phyloP scores from a whole-genome alignment of 225 moss, liverwort and hornwort species.

The Polytrichum commune region DNA sequence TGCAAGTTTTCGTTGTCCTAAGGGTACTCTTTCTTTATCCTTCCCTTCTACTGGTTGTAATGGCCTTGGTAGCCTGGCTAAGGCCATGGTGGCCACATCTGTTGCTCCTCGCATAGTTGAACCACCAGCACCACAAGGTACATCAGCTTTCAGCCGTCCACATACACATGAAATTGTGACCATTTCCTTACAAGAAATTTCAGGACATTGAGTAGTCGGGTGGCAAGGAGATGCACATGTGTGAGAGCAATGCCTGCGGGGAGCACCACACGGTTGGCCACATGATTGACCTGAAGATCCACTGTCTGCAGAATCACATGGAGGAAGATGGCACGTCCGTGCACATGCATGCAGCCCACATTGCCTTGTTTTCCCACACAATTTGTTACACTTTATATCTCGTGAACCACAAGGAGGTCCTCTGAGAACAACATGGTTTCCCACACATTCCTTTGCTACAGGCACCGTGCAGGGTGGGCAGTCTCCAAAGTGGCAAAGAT shows the following conservation, averaged over 20 bases:
- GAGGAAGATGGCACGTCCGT: slow-evolving; percentile 68
- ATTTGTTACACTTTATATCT: slow-evolving; percentile 94
- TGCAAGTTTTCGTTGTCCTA: slow-evolving; percentile 80
- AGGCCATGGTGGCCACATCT: slow-evolving; percentile 60
- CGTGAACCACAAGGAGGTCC: slow-evolving; percentile 87
- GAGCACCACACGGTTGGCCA: slow-evolving; percentile 86
- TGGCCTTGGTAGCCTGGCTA: slow-evolving; percentile 61
- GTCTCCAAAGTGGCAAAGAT: slow-evolving; percentile 93
- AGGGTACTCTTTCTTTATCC: slow-evolving; percentile 56
- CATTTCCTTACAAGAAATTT: slow-evolving; percentile 72
- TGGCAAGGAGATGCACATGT: slow-evolving; percentile 80
- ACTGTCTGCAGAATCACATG: slow-evolving; percentile 49
- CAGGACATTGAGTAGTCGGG: slow-evolving; percentile 76
- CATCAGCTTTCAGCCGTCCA: slow-evolving; percentile 77
- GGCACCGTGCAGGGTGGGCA: slow-evolving; percentile 92
- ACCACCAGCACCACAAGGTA: slow-evolving; percentile 86
- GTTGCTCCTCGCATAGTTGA: slow-evolving; percentile 32
- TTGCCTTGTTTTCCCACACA: slow-evolving; percentile 84
- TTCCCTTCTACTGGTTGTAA: slow-evolving; percentile 76
- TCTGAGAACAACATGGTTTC: slow-evolving; percentile 79
- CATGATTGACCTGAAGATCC: slow-evolving; percentile 51
- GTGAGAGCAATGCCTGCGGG: slow-evolving; percentile 89
- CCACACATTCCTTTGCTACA: slow-evolving; percentile 90
- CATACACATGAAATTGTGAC: slow-evolving; percentile 79
- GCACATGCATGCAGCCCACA: slow-evolving; percentile 94